Evolutionary conservation across 371 early-diverging fungal species (phyloP).

Genomic region (Hamiltosporidium tvaerminnensis): DNA sequence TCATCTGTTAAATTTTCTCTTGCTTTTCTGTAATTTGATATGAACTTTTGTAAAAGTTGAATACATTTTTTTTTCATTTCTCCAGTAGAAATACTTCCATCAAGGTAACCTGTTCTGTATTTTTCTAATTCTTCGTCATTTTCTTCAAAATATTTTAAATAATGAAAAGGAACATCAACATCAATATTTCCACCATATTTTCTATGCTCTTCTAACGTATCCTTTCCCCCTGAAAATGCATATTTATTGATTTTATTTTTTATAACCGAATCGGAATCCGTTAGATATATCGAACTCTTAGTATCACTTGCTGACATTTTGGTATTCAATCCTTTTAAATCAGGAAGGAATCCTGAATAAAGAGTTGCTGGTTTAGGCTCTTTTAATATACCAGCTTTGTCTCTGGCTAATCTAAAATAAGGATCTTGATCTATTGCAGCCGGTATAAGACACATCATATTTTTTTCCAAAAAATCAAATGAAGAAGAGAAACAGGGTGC

Average conservation of each 20-base stretch:
- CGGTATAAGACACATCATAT: slow-evolving; percentile 85
- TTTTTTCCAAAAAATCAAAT: slow-evolving; percentile 53
- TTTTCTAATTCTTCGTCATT: slow-evolving; percentile 72
- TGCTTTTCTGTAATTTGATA: slow-evolving; percentile 64
- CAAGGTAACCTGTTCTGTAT: slow-evolving; percentile 58
- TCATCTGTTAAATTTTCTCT: slow-evolving; percentile 52
- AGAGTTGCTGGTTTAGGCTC: slow-evolving; percentile 83
- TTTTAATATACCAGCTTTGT: slow-evolving; percentile 76
- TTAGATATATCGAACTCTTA: slow-evolving; percentile 77
- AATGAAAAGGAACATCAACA: slow-evolving; percentile 87
- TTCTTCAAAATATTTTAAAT: slow-evolving; percentile 81
- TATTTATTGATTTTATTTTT: slow-evolving; percentile 91
- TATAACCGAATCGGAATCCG: slow-evolving; percentile 75
- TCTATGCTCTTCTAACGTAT: slow-evolving; percentile 72
- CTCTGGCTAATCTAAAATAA: slow-evolving; percentile 93
- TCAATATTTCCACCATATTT: slow-evolving; percentile 79
- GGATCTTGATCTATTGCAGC: slow-evolving; percentile 99
- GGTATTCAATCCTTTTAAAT: slow-evolving; percentile 63
- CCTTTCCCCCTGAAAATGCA: slow-evolving; percentile 87
- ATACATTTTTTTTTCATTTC: slow-evolving; percentile 82
- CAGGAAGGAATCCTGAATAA: slow-evolving; percentile 88
- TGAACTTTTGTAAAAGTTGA: slow-evolving; percentile 64
- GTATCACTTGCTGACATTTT: slow-evolving; percentile 92
- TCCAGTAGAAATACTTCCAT: slow-evolving; percentile 72
- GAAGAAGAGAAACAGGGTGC: slow-evolving; percentile 46